A percentile compares a stretch with the other conserved stretches of the same genome.
Conservation (phyloP, 495 filamentous ascomycete species). For the Hyaloscypha finlandica region DNA sequence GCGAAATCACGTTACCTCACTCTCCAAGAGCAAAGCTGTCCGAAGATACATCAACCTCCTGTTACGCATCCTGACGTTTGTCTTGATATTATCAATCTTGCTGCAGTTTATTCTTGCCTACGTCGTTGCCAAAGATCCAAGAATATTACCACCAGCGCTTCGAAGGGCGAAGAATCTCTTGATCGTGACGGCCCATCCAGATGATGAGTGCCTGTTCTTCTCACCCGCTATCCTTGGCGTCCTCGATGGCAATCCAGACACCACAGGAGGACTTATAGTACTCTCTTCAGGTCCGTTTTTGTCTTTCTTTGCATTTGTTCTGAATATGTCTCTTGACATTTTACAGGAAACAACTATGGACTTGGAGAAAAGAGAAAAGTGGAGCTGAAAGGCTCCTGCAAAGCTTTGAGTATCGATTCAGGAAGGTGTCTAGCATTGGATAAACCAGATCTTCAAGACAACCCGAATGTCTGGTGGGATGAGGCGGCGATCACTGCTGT, state of each 20-base stretch:
- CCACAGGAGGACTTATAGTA: constrained; percentile 39
- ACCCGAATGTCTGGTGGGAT: constrained; percentile 45
- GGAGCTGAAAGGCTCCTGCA: constrained; percentile 42
- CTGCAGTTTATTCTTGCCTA: constrained; percentile 44
- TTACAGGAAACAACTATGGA: constrained; percentile 44
- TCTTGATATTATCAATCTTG: constrained; percentile 36
- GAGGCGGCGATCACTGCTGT: constrained; percentile 36
- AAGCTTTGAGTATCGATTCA: constrained; percentile 37
- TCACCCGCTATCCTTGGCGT: constrained; percentile 42
- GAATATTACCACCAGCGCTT: constrained; percentile 41
- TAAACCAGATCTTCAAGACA: constrained; percentile 41
- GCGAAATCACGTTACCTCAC: background rate
- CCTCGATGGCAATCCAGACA: constrained; percentile 36
- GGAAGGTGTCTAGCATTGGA: constrained; percentile 40
- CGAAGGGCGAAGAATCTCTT: constrained; percentile 40
- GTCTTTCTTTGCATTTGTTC: background rate
- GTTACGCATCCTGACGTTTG: constrained; percentile 29
- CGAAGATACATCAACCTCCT: constrained; percentile 11
- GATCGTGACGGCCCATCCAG: constrained; percentile 45
- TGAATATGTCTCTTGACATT: background rate
- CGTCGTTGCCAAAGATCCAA: constrained; percentile 39
- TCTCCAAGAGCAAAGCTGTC: background rate
- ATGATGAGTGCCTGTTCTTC: constrained; percentile 48
- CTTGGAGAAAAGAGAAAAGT: constrained; percentile 37
- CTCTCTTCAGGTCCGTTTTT: constrained; percentile 42